Percentiles rank a stretch among this genome's conserved stretches.
phyloP scores from a whole-genome alignment of 202 grass and related monocot genomes.

The Schoenoplectus tabernaemontani region DNA sequence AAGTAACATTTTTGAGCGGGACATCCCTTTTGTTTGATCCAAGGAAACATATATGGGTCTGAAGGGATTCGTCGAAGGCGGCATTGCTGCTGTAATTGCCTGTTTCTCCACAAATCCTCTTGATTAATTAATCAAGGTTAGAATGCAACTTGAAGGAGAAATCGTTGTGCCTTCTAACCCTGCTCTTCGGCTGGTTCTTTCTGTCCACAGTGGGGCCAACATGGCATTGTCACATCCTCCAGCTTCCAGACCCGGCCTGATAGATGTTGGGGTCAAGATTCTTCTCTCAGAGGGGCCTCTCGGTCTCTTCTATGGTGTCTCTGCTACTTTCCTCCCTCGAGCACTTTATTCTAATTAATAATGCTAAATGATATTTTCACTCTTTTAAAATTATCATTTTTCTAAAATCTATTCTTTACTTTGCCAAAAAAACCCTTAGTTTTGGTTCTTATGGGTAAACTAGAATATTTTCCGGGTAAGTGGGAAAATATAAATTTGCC shows the following conservation, averaged over 20 bases:
- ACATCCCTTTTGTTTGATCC: background rate
- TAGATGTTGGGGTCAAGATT: constrained; percentile 34
- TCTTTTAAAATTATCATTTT: no score
- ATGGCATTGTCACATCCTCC: constrained; percentile 19
- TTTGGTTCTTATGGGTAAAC: no score
- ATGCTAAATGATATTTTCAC: no score
- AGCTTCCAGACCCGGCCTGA: constrained; percentile 24
- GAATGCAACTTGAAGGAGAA: constrained; percentile 60
- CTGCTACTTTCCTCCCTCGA: constrained; percentile 37
- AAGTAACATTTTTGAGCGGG: background rate
- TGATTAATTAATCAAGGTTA: constrained; percentile 55
- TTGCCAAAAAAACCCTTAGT: no score
- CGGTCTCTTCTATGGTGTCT: constrained; percentile 37
- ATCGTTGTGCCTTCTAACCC: constrained; percentile 1
- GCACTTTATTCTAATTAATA: constrained; percentile 40
- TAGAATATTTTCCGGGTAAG: no score
- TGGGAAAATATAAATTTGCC: no score
- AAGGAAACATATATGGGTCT: constrained; percentile 28
- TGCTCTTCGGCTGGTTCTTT: constrained; percentile 46
- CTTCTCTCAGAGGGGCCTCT: constrained; percentile 29
- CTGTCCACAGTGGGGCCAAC: constrained; percentile 31
- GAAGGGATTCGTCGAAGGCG: constrained; percentile 48
- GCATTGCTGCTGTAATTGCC: constrained; percentile 38
- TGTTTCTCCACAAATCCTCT: constrained; percentile 45
- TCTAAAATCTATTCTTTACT: no score